Evolutionary conservation across 108 stramenopile species (phyloP), one percentile per base, ranked within the genome.

Genomic region (Pseudonitzschia delicatissima): DNA sequence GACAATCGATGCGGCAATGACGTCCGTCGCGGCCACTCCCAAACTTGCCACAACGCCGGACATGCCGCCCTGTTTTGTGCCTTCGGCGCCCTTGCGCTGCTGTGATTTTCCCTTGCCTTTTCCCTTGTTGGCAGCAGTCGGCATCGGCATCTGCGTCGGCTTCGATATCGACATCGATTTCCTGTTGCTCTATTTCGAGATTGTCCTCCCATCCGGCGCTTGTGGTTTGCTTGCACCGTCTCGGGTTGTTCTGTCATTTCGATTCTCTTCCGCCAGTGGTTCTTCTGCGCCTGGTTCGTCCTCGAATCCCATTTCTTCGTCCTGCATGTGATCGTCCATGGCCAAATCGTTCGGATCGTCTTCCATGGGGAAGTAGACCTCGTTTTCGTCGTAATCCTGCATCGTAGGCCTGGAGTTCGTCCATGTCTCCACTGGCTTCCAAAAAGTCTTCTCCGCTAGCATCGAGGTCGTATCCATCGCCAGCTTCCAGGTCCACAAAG

Each of bases 21-120:
- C 34, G 40, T 75, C 67, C 3, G 74, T 75, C 3, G 74, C 74
- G 18, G 74, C 74, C 15, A 61, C 74, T 34, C 74, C 74, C 62
- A 75, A 44, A 4, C 51, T 37, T 21, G 74, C 74, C 60, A 75
- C 71, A 70, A 64, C 67, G 13, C 70, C 74, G 36, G 61, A 45
- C 11, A 69, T 57, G 5, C 66, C 62, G 37, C 66, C 59, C 7
- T 66, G 52, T 45, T 39, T 44, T n/a, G n/a, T n/a, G n/a, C n/a
- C n/a, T 2, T 32, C n/a, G 21, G 39, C 44, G n/a, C 39, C 61
- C 5, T 45, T 42, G 27, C 27, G 25, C 45, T 45, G 57, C 48
- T 39, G 49, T 7, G 58, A 25, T 45, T 63, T 49, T 28, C 32
- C 29, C 20, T 47, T 67, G 5, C 57, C 68, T 12, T 48, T 45